Evolutionary conservation across 768 basidiomycete species (phyloP).

Genomic region (Hygrophorus russula): DNA sequence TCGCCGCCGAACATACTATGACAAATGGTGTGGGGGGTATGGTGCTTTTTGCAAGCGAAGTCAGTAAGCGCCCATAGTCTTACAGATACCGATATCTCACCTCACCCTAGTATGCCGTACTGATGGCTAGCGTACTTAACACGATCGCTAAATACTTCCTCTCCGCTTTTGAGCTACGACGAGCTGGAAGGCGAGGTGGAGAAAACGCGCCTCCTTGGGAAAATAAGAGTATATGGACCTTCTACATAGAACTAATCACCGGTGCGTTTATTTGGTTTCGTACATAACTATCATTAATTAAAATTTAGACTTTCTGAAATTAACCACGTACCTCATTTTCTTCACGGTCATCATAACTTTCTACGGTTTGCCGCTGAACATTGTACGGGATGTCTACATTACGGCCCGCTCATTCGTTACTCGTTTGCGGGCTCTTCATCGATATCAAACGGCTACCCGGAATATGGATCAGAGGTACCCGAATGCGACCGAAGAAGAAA

Average conservation of each 20-base stretch:
- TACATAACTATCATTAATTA: constrained; percentile 6
- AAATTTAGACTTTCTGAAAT: constrained; percentile 80
- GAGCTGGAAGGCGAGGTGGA: constrained; percentile 67
- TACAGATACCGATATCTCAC: neutral
- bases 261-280: constrained; percentile 37
- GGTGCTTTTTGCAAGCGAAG: constrained; percentile 94
- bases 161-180: constrained; percentile 69
- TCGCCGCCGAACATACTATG: constrained; percentile 74
- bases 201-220: constrained; percentile 92
- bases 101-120: constrained; percentile 64
- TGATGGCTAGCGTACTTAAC: constrained; percentile 72
- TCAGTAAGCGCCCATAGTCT: constrained; percentile 20
- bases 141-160: constrained; percentile 76
- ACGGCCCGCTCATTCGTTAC: constrained; percentile 88
- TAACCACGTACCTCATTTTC: constrained; percentile 86
- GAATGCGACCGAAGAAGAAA: constrained; percentile 79
- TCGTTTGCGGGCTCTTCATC: constrained; percentile 76
- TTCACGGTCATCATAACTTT: constrained; percentile 90
- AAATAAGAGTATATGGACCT: constrained; percentile 94
- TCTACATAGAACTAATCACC: constrained; percentile 87
- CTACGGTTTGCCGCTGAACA: constrained; percentile 93
- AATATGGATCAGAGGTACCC: constrained; percentile 97
- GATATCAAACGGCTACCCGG: constrained; percentile 87
- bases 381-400: constrained; percentile 93
- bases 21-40: constrained; percentile 77